Conservation (phyloP, 305 asterid species). For the Plantago coronopus region DNA sequence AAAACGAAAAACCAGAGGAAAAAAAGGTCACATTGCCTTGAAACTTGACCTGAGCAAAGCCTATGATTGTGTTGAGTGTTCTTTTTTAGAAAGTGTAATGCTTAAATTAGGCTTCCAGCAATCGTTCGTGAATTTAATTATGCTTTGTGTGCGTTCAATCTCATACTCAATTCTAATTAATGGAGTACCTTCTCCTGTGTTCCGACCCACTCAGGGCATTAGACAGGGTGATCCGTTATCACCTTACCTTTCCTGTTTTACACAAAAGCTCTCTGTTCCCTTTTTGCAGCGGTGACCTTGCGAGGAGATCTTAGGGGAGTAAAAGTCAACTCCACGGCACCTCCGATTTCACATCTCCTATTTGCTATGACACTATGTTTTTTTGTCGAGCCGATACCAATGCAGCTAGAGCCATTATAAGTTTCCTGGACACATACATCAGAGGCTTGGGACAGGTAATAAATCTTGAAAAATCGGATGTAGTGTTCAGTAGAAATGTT, state of each 20-base stretch:
- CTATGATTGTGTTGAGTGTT: background rate
- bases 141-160: background rate
- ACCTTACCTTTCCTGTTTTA: background rate
- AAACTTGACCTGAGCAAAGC: background rate
- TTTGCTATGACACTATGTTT: background rate
- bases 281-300: background rate
- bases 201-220: background rate
- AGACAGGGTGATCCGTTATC: background rate
- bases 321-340: background rate
- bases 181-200: background rate
- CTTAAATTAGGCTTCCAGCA: background rate
- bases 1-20: background rate
- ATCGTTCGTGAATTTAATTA: background rate
- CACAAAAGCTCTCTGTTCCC: background rate
- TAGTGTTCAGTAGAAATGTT: background rate
- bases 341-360: background rate
- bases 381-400: background rate
- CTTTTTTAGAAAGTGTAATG: background rate
- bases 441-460: conserved; percentile 1
- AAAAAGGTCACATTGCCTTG: background rate
- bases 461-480: background rate
- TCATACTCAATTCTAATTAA: background rate
- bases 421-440: background rate
- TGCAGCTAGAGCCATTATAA: background rate
- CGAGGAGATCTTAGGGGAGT: background rate